These are phyloP conservation scores for Gaertneriomyces semiglobifer DNA, from an alignment of 192 early-diverging fungal genomes.

Conservation along the genomic window DNA sequence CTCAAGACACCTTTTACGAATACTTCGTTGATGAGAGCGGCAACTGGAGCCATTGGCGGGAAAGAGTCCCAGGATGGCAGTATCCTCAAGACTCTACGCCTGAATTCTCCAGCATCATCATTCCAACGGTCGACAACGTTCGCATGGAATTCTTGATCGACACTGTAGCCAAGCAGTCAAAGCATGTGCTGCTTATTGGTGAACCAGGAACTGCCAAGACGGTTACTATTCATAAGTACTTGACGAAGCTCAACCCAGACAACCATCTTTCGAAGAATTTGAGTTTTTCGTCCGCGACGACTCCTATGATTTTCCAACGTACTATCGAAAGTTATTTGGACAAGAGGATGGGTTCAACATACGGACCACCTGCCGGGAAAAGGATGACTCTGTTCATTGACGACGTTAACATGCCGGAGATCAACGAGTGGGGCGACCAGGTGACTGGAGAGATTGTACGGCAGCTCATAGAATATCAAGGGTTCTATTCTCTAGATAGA, in stretches of 20 bases:
- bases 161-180: constrained; percentile 52
- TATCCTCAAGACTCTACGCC: constrained; percentile 59
- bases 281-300: constrained; percentile 60
- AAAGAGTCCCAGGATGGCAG: constrained; percentile 49
- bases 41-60: constrained; percentile 62
- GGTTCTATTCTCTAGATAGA: constrained; percentile 62
- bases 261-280: constrained; percentile 59
- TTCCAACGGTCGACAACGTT: constrained; percentile 64
- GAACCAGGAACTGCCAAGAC: constrained; percentile 66
- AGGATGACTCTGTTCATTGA: constrained; percentile 65
- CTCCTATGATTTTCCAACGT: constrained; percentile 62
- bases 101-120: constrained; percentile 63
- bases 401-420: constrained; percentile 68
- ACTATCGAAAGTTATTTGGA: constrained; percentile 65
- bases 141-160: constrained; percentile 61
- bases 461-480: constrained; percentile 64
- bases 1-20: constrained; percentile 58
- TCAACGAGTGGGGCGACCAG: constrained; percentile 69
- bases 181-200: constrained; percentile 59
- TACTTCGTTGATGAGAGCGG: constrained; percentile 59
- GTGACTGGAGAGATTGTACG: constrained; percentile 60
- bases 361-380: constrained; percentile 64
- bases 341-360: constrained; percentile 64
- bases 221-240: constrained; percentile 56
- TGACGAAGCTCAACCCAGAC: constrained; percentile 60